Evolutionary conservation across 2,329 filamentous ascomycete genomes (phyloP).

Genomic region (Paecilomyces formosus): DNA sequence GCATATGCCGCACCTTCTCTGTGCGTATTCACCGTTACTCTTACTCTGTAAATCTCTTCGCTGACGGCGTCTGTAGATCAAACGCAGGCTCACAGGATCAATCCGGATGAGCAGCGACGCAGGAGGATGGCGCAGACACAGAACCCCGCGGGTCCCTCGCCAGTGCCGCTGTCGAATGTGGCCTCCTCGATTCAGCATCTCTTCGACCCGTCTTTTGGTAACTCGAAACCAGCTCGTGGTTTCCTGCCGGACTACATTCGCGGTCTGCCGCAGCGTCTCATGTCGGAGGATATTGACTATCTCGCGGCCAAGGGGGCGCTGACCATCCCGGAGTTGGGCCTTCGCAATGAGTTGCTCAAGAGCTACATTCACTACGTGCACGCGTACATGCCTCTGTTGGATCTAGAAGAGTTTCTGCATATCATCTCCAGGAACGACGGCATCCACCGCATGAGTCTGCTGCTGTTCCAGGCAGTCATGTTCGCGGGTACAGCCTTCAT

Average conservation of each 20-base stretch:
- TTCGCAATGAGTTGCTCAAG: slow-evolving; percentile 75
- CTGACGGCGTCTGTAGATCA: slow-evolving; percentile 15
- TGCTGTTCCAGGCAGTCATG: slow-evolving; percentile 92
- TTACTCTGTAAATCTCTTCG: neutral
- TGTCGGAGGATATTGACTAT: slow-evolving; percentile 74
- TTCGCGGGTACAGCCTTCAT: slow-evolving; percentile 87
- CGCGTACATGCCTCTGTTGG: slow-evolving; percentile 86
- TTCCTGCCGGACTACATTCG: slow-evolving; percentile 65
- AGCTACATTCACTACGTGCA: slow-evolving; percentile 85
- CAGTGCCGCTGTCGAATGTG: slow-evolving; percentile 27
- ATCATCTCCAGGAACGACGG: slow-evolving; percentile 60
- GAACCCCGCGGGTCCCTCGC: slow-evolving; percentile 31
- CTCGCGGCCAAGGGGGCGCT: slow-evolving; percentile 78
- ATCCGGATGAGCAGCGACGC: slow-evolving; percentile 37
- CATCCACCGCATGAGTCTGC: slow-evolving; percentile 65
- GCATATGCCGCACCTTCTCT: slow-evolving; percentile 58
- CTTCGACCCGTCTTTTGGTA: slow-evolving; percentile 40
- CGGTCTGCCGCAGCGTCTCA: slow-evolving; percentile 68
- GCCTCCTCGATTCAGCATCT: slow-evolving; percentile 29
- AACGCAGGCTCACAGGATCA: slow-evolving; percentile 37
- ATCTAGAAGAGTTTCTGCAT: slow-evolving; percentile 52
- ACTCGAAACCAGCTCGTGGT: slow-evolving; percentile 38
- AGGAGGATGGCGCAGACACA: slow-evolving; percentile 39
- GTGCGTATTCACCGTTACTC: slow-evolving; percentile 36
- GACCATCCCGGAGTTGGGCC: slow-evolving; percentile 58